Conservation (phyloP, 352 stramenopile species). For the Stephanocyclus meneghinianus region DNA sequence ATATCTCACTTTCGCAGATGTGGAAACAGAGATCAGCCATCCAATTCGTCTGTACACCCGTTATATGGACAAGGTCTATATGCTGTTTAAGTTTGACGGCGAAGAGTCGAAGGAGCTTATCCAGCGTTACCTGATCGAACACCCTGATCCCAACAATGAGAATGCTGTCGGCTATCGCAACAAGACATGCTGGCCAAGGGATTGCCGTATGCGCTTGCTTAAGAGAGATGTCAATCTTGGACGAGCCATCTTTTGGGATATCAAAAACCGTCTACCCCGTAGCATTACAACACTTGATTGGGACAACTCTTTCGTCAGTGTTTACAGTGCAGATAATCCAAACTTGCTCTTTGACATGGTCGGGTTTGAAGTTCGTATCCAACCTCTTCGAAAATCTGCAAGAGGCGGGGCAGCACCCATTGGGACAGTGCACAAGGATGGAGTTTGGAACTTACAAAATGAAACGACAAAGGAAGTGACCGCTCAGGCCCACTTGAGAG, state of each 20-base stretch:
- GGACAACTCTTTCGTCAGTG: constrained; percentile 99
- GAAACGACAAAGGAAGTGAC: constrained; percentile 99
- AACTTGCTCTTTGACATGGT: constrained; percentile 99
- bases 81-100: constrained; percentile 97
- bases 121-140: constrained; percentile 98
- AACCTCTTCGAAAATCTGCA: constrained; percentile 66
- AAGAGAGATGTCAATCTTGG: constrained; percentile 99
- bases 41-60: constrained; percentile 99
- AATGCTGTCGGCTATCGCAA: constrained; percentile 99
- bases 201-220: constrained; percentile 98
- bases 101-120: constrained; percentile 98
- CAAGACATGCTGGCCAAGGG: constrained; percentile 99
- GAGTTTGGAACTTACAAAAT: constrained; percentile 99
- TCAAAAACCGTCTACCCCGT: constrained; percentile 98
- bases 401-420: constrained; percentile 73
- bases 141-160: constrained; percentile 99
- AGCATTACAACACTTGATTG: constrained; percentile 99
- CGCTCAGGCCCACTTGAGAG: constrained; percentile 94
- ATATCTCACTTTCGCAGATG: constrained; percentile 98
- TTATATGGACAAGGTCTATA: constrained; percentile 99
- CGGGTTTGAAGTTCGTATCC: constrained; percentile 94
- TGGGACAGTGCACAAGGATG: constrained; percentile 94
- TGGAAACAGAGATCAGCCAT: constrained; percentile 94
- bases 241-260: constrained; percentile 99
- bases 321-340: constrained; percentile 99